Evolutionary conservation across 2,329 filamentous ascomycete genomes (phyloP), one percentile per base, ranked within the genome.

Genomic region (Neofusicoccum ribis): DNA sequence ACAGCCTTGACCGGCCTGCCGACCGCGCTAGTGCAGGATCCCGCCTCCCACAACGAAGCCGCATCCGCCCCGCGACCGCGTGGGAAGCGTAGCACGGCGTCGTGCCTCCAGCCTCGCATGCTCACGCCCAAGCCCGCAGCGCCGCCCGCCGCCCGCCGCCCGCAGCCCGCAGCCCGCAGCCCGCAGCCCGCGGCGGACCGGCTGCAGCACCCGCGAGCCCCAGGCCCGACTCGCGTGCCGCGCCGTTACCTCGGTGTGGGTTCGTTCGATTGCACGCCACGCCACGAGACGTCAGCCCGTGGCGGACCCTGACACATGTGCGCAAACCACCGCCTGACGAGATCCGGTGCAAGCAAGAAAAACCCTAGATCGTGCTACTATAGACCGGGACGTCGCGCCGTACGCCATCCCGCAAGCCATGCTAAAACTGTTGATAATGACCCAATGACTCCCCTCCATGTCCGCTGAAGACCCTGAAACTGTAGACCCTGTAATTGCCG

Each of bases 371-470:
- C 41, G n/a, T 37, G 61, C 43, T 46, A 52, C 34, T 64, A 12
- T 36, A 60, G 56, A 37, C 56, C 56, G 56, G 41, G 56, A 60
- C 56, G 56, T 60, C 41, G 56, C 41, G 46, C 61, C 49, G 41
- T 64, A 54, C 61, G 61, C 61, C 61, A 54, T 64, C 61, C 61
- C 41, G 41, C 61, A 54, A 41, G 50, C 61, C 61, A 64, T 64
- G 50, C 61, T 64, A 20, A 44, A 59, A 60, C 56, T 60, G 47
- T 23, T 39, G 41, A 47, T 60, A 12, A 39, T 31, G 8, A 27
- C 34, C 43, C 43, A 15, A 37, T 11, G 43, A 39, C 44, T 49
- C 43, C 59, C 52, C 44, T 20, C 34, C 43, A 12, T 50, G 31
- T 62, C 59, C 46, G 46, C 59, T 43, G 34, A 39, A 39, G 47